phyloP scores from a whole-genome alignment of 495 filamentous ascomycete genomes.

The Neurospora cerealis region DNA sequence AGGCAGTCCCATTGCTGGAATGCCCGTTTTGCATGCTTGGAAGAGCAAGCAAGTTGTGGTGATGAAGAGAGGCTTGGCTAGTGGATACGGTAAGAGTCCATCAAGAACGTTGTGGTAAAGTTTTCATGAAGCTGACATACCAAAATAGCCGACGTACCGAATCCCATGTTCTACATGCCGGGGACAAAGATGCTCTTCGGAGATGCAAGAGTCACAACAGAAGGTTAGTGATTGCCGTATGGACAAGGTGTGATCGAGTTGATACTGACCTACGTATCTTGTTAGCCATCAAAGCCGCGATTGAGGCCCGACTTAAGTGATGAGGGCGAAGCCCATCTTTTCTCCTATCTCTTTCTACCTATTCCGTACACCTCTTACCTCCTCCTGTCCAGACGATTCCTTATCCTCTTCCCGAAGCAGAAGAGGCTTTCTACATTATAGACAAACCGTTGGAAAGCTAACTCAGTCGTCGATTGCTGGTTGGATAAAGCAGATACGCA shows the following conservation, averaged over 20 bases:
- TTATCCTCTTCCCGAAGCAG: neutral
- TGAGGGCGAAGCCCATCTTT: neutral
- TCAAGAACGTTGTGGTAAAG: neutral
- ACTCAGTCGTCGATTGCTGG: neutral
- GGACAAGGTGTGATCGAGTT: neutral
- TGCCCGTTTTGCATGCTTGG: constrained; percentile 80
- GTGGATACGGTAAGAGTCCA: constrained; percentile 55
- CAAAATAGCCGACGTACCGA: constrained; percentile 55
- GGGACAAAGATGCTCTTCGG: constrained; percentile 78
- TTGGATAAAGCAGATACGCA: neutral
- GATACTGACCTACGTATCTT: constrained; percentile 1
- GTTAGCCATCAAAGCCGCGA: constrained; percentile 41
- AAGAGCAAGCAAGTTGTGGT: constrained; percentile 84
- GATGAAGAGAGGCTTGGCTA: constrained; percentile 76
- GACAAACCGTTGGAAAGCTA: neutral
- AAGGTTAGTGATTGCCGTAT: constrained; percentile 39
- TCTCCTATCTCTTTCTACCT: neutral
- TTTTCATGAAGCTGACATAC: constrained; percentile 2
- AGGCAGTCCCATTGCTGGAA: constrained; percentile 69
- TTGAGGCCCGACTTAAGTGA: constrained; percentile 35
- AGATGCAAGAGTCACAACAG: constrained; percentile 69
- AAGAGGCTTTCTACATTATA: neutral
- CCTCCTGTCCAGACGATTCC: neutral
- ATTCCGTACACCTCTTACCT: neutral
- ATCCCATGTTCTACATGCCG: constrained; percentile 83